Percentiles rank a stretch among this genome's conserved stretches.
Evolutionary conservation across 192 early-diverging fungal species (phyloP).

Genomic region (Funneliformis geosporum): DNA sequence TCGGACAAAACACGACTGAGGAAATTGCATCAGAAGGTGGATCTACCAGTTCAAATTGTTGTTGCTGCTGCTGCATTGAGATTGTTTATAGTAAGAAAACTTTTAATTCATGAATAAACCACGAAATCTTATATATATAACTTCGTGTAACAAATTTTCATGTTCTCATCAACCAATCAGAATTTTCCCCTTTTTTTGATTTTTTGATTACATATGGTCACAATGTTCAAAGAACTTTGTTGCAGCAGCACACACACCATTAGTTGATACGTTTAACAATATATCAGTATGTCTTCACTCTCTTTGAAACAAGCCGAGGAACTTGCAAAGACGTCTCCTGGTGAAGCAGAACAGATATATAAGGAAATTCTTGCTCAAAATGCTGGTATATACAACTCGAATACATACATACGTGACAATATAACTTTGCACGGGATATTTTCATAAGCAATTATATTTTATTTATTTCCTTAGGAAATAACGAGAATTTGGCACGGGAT

Average conservation of each 20-base stretch:
- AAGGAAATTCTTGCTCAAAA: conserved; percentile 53
- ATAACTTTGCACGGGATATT: neutral
- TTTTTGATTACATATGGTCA: too few relatives aligned
- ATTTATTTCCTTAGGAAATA: conserved; percentile 20
- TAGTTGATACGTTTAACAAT: too few relatives aligned
- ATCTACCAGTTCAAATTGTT: conserved; percentile 71
- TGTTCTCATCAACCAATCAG: too few relatives aligned
- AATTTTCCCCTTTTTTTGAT: too few relatives aligned
- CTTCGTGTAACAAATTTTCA: too few relatives aligned
- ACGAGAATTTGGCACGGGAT: conserved; percentile 54
- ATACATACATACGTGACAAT: neutral
- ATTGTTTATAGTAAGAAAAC: too few relatives aligned
- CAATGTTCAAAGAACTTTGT: too few relatives aligned
- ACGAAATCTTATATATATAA: too few relatives aligned
- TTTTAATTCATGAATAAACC: too few relatives aligned
- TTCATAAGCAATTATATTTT: neutral
- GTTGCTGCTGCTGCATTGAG: neutral
- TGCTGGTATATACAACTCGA: conserved; percentile 4
- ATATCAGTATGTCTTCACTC: conserved; percentile 35
- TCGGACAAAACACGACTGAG: conserved; percentile 68
- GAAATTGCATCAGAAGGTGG: conserved; percentile 89
- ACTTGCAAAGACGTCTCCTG: conserved; percentile 60
- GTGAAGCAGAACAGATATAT: conserved; percentile 65
- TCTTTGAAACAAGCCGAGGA: conserved; percentile 53
- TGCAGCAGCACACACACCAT: too few relatives aligned